Conservation (phyloP, 129 eudicot genomes). For the Flaveria bidentis region DNA sequence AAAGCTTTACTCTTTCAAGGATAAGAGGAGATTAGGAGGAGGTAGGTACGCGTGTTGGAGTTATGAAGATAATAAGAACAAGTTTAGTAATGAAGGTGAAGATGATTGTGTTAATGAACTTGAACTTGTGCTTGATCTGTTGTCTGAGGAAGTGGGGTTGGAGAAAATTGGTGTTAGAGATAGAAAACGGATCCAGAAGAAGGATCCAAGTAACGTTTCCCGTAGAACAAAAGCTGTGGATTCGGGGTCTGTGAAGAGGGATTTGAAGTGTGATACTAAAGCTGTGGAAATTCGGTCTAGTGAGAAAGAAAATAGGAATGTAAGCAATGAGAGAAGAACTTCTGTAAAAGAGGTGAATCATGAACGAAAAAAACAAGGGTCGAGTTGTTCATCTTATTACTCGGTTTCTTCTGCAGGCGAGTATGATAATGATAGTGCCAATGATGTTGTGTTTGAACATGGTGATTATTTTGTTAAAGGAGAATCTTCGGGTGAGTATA, state of each 20-base stretch:
- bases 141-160: slow-evolving; percentile 66
- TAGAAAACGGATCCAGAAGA: slow-evolving; percentile 41
- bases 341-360: slow-evolving; percentile 28
- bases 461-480: slow-evolving; percentile 35
- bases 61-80: slow-evolving; percentile 36
- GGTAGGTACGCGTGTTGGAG: slow-evolving; percentile 46
- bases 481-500: slow-evolving; percentile 43
- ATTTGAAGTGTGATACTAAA: slow-evolving; percentile 36
- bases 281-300: slow-evolving; percentile 29
- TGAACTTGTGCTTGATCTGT: slow-evolving; percentile 73
- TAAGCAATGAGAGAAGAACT: slow-evolving; percentile 29
- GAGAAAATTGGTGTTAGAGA: slow-evolving; percentile 45
- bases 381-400: slow-evolving; percentile 76
- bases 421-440: slow-evolving; percentile 54
- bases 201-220: slow-evolving; percentile 21
- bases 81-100: slow-evolving; percentile 20
- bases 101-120: slow-evolving; percentile 47
- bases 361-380: slow-evolving; percentile 61
- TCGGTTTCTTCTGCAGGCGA: slow-evolving; percentile 61
- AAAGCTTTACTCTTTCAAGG: slow-evolving; percentile 39
- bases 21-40: slow-evolving; percentile 42
- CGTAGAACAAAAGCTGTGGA: slow-evolving; percentile 34
- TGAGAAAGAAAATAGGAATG: slow-evolving; percentile 34
- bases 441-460: slow-evolving; percentile 40
- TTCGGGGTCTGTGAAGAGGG: slow-evolving; percentile 26